Evolutionary conservation across 2,329 filamentous ascomycete genomes (phyloP).

Genomic region (Talaromyces sp.): DNA sequence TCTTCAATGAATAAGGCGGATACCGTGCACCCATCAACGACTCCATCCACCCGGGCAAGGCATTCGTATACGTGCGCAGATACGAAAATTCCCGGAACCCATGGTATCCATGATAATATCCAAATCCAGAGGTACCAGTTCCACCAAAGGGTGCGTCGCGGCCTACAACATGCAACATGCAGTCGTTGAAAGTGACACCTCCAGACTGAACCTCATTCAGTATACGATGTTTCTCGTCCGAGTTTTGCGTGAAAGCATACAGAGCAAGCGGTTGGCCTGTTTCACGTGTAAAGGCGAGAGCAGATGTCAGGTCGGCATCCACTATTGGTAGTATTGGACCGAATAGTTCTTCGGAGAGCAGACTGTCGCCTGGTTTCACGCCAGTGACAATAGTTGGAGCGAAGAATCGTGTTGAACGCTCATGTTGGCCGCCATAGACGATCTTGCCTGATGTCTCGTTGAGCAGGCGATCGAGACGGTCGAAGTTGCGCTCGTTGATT

Average conservation of each 20-base stretch:
- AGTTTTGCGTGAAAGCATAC: slow-evolving; percentile 46
- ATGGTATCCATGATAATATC: slow-evolving; percentile 54
- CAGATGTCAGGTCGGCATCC: slow-evolving; percentile 30
- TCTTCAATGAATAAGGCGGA: slow-evolving; percentile 21
- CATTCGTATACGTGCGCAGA: slow-evolving; percentile 27
- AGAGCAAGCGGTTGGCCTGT: slow-evolving; percentile 41
- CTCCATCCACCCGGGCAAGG: slow-evolving; percentile 23
- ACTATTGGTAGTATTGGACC: slow-evolving; percentile 49
- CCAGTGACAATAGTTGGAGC: slow-evolving; percentile 45
- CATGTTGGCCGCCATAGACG: slow-evolving; percentile 37
- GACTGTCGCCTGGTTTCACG: slow-evolving; percentile 39
- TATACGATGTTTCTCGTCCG: slow-evolving; percentile 38
- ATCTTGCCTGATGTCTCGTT: slow-evolving; percentile 41
- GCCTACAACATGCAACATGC: slow-evolving; percentile 48
- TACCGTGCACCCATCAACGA: slow-evolving; percentile 18
- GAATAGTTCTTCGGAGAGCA: slow-evolving; percentile 52
- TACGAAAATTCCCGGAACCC: slow-evolving; percentile 49
- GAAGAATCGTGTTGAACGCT: slow-evolving; percentile 35
- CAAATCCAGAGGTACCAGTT: slow-evolving; percentile 53
- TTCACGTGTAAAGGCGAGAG: slow-evolving; percentile 27
- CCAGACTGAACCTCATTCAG: slow-evolving; percentile 46
- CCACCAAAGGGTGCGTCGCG: slow-evolving; percentile 54
- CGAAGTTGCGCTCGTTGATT: slow-evolving; percentile 48
- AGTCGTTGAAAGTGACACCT: slow-evolving; percentile 57
- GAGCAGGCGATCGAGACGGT: slow-evolving; percentile 44